A percentile compares a stretch with the other conserved stretches of the same genome.
Evolutionary conservation across 2,329 filamentous ascomycete genomes (phyloP).

Genomic region (Orbilia ellipsospora): DNA sequence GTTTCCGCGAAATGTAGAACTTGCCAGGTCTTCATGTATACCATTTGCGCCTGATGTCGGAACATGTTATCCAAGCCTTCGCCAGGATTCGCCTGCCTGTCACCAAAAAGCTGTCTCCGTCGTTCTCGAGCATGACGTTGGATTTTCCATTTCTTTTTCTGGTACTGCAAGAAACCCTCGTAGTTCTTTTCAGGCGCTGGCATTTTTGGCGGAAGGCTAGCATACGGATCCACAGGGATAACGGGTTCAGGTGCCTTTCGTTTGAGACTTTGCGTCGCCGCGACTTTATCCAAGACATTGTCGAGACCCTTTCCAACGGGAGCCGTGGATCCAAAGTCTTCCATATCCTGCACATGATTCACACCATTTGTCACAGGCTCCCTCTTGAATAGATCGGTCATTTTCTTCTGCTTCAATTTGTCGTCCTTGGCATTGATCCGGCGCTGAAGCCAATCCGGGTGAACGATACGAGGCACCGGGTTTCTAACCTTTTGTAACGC

Average conservation of each 20-base stretch:
- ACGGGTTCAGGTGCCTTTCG: conserved; percentile 77
- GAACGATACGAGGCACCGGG: conserved; percentile 89
- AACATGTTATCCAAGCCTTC: conserved; percentile 78
- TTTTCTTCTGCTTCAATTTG: conserved; percentile 97
- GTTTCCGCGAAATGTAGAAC: conserved; percentile 86
- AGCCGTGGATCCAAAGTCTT: conserved; percentile 80
- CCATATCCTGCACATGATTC: conserved; percentile 65
- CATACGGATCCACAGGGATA: conserved; percentile 79
- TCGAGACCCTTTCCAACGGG: conserved; percentile 73
- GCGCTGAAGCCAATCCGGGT: conserved; percentile 96
- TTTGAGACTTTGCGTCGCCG: conserved; percentile 73
- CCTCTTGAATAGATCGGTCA: conserved; percentile 84
- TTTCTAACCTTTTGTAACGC: conserved; percentile 95
- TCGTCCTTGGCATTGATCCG: conserved; percentile 96
- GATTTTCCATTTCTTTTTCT: conserved; percentile 99
- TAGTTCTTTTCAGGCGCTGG: conserved; percentile 89
- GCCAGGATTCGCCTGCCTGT: conserved; percentile 73
- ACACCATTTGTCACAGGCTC: conserved; percentile 36
- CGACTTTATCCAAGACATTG: conserved; percentile 65
- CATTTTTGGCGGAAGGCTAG: conserved; percentile 83
- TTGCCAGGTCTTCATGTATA: conserved; percentile 95
- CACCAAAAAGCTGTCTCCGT: conserved; percentile 90
- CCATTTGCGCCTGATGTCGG: conserved; percentile 88
- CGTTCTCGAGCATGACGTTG: conserved; percentile 89
- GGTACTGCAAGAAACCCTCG: conserved; percentile 85